Conservation (phyloP, 2,329 filamentous ascomycete species). For the Colletotrichum chrysophilum region DNA sequence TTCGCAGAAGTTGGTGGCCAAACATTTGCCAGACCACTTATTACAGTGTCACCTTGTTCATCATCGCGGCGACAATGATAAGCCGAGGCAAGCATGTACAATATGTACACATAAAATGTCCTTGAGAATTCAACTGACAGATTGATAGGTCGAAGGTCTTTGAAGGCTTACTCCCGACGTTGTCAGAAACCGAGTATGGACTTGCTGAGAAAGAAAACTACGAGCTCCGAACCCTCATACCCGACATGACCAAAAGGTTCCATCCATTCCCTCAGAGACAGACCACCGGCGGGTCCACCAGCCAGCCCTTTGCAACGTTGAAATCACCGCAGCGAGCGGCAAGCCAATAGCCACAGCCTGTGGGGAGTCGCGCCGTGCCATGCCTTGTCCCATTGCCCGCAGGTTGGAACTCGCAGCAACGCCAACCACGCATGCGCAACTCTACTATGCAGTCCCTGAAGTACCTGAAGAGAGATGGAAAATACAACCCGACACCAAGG, state of each 20-base stretch:
- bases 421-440: neutral
- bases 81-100: neutral
- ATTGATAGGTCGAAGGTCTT: neutral
- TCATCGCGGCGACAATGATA: neutral
- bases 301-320: slow-evolving; percentile 9
- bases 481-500: neutral
- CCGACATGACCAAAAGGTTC: neutral
- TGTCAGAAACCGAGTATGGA: neutral
- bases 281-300: slow-evolving; percentile 5
- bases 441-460: neutral
- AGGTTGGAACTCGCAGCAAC: neutral
- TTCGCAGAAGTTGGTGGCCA: neutral
- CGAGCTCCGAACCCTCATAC: neutral
- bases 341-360: neutral
- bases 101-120: neutral
- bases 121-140: neutral
- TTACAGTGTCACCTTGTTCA: neutral
- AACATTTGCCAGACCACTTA: neutral
- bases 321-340: slow-evolving; percentile 14
- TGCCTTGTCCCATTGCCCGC: neutral
- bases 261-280: neutral
- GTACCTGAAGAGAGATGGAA: neutral
- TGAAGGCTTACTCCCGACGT: neutral
- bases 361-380: neutral
- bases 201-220: neutral